Base-by-base conservation (phyloP, 2,329 filamentous ascomycete species). In the Diaporthe caulivora region DNA sequence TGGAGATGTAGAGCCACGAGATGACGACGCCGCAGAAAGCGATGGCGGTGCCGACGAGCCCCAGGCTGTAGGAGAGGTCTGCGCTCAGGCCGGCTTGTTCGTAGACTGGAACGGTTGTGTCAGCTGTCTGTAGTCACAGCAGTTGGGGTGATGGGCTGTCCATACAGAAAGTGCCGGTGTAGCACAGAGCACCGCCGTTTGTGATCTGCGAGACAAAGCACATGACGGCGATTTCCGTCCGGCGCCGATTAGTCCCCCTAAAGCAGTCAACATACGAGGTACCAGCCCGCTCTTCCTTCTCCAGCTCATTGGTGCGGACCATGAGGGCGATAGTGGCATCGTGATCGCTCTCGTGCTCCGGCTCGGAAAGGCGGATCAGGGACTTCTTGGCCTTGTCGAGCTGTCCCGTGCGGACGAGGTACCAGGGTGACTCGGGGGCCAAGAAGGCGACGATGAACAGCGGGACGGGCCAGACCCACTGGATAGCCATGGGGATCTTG, bases 181-280 rank as follows among this genome's bases (percentile, higher is more conserved):
- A 85, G 77, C 82, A 83, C 34, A 85, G 79, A 18, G 82, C 81
- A 51, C 81, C 81, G 18, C 85, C 83, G 71, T 83, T 80, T 7
- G 82, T 82, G 76, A 85, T 84, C 74, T 87, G 86, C 1, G 81
- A 83, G 49, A 84, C 72, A 77, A 85, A 84, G 21, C 80, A 73
- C 80, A 84, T 80, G 76, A 82, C 83, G 31, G 82, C 83, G 70
- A 87, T 84, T 77, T 87, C 83, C 5, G 85, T 86, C 55, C 86
- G 84, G 53, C 84, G 83, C 2, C 83, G 80, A 77, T 89, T 84
- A 21, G 82, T 83, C 34, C 87, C 87, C 15, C 80, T 80, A 82
- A 89, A 88, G 74, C 83, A 86, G 75, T 89, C 86, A 71, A 77
- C 76, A 74, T 87, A 87, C 1, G 76, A 80, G 17, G 81, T 82